Evolutionary conservation across 2,329 filamentous ascomycete genomes (phyloP), one percentile per base, ranked within the genome.

Genomic region (Neurospora sp.): DNA sequence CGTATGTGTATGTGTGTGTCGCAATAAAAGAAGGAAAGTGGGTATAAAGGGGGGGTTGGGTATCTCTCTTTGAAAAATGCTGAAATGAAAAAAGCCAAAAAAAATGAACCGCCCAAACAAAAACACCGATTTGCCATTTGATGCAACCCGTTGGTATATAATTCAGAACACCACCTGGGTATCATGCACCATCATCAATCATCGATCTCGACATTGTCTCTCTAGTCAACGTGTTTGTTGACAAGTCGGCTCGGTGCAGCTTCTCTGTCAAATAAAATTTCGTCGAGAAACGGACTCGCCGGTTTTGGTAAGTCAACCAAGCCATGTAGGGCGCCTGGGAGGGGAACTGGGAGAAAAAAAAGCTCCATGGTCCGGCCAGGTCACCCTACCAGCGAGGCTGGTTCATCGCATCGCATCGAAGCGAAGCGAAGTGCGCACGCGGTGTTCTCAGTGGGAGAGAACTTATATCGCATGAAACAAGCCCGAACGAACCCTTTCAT

Each of bases 31-130:
- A 58, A 11, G 36, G 15, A 43, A 68, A 68, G 1, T 36, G 38
- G 52, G 52, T 62, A 69, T 66, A 67, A 69, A 42, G 58, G 33
- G 36, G 38, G 62, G n/a, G 28, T 28, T 46, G 42, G 68, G 68
- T 69, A 69, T 69, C 68, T 69, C n/a, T 62, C 52, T 58, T 58
- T 42, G 15, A 46, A 69, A 67, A 67, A 66, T 62, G 52, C 52
- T 15, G 52, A 10, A n/a, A 4, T 17, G 2, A 33, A 33, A 52
- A 58, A 58, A 40, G 28, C 28, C 28, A 40, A 42, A 17, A 42
- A 42, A 33, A 28, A 4, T 28, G 28, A 28, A 28, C 28, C 28
- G 28, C 28, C 28, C 28, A 42, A 42, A 17, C 3, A 33, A 62
- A 33, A 62, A 36, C 52, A 10, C 52, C 28, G 15, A 33, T 9